Conservation (phyloP, 2,329 filamentous ascomycete species). For the Ophiostoma perfectum region DNA sequence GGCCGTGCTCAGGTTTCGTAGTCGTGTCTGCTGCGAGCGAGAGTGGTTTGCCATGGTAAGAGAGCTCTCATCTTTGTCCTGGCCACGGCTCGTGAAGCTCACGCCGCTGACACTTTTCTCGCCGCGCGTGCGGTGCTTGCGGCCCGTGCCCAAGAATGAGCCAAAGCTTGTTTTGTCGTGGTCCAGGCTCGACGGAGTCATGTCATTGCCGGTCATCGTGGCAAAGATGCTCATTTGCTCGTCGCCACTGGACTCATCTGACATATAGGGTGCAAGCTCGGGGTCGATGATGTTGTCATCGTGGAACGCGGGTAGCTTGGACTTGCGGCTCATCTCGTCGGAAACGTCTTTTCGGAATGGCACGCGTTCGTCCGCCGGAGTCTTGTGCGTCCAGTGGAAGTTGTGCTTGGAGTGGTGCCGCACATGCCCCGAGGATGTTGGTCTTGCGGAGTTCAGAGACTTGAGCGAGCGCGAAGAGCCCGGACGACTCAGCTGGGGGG, state of each 20-base stretch:
- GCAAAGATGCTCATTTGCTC: conserved; percentile 86
- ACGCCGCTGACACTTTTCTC: conserved; percentile 71
- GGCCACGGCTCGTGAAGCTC: conserved; percentile 62
- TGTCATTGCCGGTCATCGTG: conserved; percentile 61
- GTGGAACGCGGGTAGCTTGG: conserved; percentile 83
- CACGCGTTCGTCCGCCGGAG: conserved; percentile 66
- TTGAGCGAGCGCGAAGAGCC: conserved; percentile 86
- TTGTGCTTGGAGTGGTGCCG: conserved; percentile 85
- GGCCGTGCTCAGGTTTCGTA: conserved; percentile 77
- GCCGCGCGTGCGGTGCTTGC: conserved; percentile 69
- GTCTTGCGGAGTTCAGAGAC: conserved; percentile 57
- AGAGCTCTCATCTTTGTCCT: conserved; percentile 58
- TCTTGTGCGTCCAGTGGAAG: conserved; percentile 68
- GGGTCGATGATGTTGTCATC: conserved; percentile 98
- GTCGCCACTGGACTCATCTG: conserved; percentile 88
- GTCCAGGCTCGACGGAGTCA: conserved; percentile 62
- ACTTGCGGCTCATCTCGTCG: conserved; percentile 60
- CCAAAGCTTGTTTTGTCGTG: conserved; percentile 69
- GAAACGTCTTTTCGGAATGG: conserved; percentile 73
- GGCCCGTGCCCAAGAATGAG: conserved; percentile 64
- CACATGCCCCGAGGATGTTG: conserved; percentile 75
- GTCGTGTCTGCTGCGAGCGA: conserved; percentile 47
- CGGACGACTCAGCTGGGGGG: conserved; percentile 80
- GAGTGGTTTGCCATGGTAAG: conserved; percentile 42
- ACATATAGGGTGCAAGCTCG: conserved; percentile 90